A percentile compares a stretch with the other conserved stretches of the same genome.
phyloP scores from a whole-genome alignment of 345 rosid species.

The Corchorus olitorius region DNA sequence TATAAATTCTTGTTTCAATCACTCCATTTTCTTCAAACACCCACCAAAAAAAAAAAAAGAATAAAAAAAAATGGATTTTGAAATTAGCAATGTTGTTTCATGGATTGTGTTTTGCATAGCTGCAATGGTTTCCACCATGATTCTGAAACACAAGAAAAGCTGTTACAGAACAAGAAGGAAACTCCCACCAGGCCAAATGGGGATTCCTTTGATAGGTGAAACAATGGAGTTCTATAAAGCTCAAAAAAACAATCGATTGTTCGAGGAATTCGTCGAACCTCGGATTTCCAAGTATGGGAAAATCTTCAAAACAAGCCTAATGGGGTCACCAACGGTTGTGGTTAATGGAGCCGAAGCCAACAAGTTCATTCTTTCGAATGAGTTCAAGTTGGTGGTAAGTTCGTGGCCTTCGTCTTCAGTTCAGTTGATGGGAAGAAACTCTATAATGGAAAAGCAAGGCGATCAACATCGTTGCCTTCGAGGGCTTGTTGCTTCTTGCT shows the following conservation, averaged over 20 bases:
- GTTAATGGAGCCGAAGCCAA: constrained; percentile 75
- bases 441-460: constrained; percentile 73
- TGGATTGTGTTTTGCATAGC: constrained; percentile 43
- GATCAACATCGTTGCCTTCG: constrained; percentile 51
- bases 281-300: constrained; percentile 61
- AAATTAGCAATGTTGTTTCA: constrained; percentile 7
- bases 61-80: constrained; percentile 16
- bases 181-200: constrained; percentile 73
- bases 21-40: neutral
- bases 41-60: neutral
- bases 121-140: constrained; percentile 36
- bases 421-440: constrained; percentile 66
- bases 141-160: constrained; percentile 39
- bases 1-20: neutral
- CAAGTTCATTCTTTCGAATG: constrained; percentile 58
- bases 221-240: constrained; percentile 71
- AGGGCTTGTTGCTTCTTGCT: constrained; percentile 49
- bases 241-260: constrained; percentile 53
- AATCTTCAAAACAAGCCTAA: constrained; percentile 64
- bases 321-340: constrained; percentile 69
- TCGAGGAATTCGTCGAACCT: constrained; percentile 64
- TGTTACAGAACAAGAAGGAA: constrained; percentile 23
- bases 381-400: constrained; percentile 74
- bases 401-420: constrained; percentile 81
- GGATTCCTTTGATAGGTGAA: constrained; percentile 73